Evolutionary conservation across 495 filamentous ascomycete species (phyloP).

Genomic region (Lophiotrema nucula): DNA sequence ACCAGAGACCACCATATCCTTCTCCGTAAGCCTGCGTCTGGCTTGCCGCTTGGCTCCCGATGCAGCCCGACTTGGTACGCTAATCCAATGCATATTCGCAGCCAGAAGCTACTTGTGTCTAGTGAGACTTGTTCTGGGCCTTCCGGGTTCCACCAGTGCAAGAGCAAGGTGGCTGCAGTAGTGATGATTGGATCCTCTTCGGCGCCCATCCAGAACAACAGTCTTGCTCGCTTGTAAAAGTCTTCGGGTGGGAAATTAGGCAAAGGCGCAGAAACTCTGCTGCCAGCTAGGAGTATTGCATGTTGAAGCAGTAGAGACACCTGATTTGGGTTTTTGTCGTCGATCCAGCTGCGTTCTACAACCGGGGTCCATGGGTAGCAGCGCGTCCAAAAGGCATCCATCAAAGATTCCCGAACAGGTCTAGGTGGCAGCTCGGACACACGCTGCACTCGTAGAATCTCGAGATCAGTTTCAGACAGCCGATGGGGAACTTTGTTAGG

Average conservation of each 20-base stretch:
- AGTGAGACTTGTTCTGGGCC: slow-evolving; percentile 30
- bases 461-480: slow-evolving; percentile 30
- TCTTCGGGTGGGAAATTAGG: slow-evolving; percentile 21
- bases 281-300: slow-evolving; percentile 30
- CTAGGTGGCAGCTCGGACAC: slow-evolving; percentile 29
- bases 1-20: slow-evolving; percentile 32
- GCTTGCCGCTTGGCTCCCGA: slow-evolving; percentile 16
- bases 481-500: slow-evolving; percentile 20
- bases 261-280: slow-evolving; percentile 16
- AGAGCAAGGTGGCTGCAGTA: slow-evolving; percentile 15
- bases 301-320: slow-evolving; percentile 24
- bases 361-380: slow-evolving; percentile 34
- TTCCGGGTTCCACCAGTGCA: slow-evolving; percentile 36
- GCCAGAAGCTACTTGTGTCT: slow-evolving; percentile 34
- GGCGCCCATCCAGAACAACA: slow-evolving; percentile 34
- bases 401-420: slow-evolving; percentile 23
- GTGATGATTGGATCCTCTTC: slow-evolving; percentile 31
- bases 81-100: slow-evolving; percentile 21
- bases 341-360: slow-evolving; percentile 28
- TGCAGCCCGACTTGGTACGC: slow-evolving; percentile 34
- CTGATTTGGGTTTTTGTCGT: slow-evolving; percentile 14
- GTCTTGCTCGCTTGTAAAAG: slow-evolving; percentile 28
- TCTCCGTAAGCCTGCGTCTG: slow-evolving; percentile 22
- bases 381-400: slow-evolving; percentile 31
- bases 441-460: slow-evolving; percentile 28